Conservation (phyloP, 495 filamentous ascomycete species). For the Pyrenula aspistea region DNA sequence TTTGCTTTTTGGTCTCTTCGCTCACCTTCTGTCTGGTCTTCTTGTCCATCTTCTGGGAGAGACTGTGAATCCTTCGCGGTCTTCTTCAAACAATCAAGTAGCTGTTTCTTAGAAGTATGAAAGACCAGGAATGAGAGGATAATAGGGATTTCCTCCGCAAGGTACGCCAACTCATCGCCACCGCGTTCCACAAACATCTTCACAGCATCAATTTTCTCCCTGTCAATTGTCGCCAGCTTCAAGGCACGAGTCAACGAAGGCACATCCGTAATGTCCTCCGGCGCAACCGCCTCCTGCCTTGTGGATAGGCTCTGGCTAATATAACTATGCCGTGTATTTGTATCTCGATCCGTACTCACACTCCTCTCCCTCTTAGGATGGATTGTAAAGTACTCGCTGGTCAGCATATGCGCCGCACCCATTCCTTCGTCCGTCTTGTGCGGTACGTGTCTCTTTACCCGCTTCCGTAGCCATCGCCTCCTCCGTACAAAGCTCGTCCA, state of each 20-base stretch:
- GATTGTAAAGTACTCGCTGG: conserved; percentile 80
- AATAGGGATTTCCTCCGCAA: conserved; percentile 64
- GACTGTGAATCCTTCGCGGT: conserved; percentile 37
- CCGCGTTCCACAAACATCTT: conserved; percentile 68
- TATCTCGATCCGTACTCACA: conserved; percentile 20
- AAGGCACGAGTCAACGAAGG: conserved; percentile 51
- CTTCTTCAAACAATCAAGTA: conserved; percentile 55
- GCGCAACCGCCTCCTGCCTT: conserved; percentile 21
- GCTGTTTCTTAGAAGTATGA: conserved; percentile 69
- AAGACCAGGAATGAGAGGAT: conserved; percentile 84
- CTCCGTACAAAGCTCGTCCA: conserved; percentile 86
- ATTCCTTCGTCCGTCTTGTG: conserved; percentile 21
- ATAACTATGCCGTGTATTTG: conserved; percentile 6
- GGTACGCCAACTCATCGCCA: conserved; percentile 66
- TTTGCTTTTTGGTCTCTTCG: background rate
- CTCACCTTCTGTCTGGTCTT: conserved; percentile 1
- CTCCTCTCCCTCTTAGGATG: conserved; percentile 35
- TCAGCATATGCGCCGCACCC: conserved; percentile 51
- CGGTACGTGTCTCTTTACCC: conserved; percentile 42
- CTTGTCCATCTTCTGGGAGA: conserved; percentile 12
- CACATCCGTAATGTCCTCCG: conserved; percentile 53
- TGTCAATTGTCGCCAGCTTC: conserved; percentile 61
- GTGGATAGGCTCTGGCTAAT: conserved; percentile 7
- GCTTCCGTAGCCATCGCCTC: conserved; percentile 75
- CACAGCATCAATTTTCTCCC: conserved; percentile 77